Evolutionary conservation across 2,329 filamentous ascomycete genomes (phyloP), one percentile per base, ranked within the genome.

Genomic region (Nectriaceae sp.): DNA sequence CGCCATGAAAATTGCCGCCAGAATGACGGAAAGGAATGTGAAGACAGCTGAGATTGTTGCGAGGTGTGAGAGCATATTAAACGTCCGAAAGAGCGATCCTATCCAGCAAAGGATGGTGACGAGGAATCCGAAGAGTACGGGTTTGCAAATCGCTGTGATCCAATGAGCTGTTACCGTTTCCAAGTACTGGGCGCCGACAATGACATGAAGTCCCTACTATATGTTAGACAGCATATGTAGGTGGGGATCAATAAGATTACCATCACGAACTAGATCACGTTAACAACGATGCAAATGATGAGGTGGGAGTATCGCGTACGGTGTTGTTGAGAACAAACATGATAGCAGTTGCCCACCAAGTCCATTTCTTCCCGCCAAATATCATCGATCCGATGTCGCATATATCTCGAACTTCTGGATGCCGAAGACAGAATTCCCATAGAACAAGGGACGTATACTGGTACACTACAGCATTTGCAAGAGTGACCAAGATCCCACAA

Each of bases 281-380:
- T 18, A 36, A n/a, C n/a, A 6, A 6, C 24, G 6, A 29, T 29
- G 24, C 6, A 29, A 29, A 13, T 6, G 24, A 29, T 29, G 24
- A 29, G 13, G 24, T 6, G 24, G 24, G 24, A 13, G 6, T 13
- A 29, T 29, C 85, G 69, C 90, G 85, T 59, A 94, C 94, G 65
- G 89, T 96, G 66, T 96, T 96, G 78, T 96, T 97, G 56, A 96
- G 70, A 36, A 96, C 73, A 68, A 97, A 96, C 89, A 96, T 96
- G 65, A 88, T 71, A 1, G 89, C 90, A 0, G 82, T 85, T 37
- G 73, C 75, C 66, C 77, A 85, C 82, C 82, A 85, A 2, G 79
- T 82, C 81, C 87, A 89, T 52, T 79, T 83, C 65, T 88, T 83
- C 57, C 87, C 85, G 85, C 87, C 94, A 71, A 95, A 96, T 19